Percentiles rank a stretch among this genome's conserved stretches.
Evolutionary conservation across 1,139 yeast genomes (phyloP).

Genomic region (Magnusiomyces suaveolens): DNA sequence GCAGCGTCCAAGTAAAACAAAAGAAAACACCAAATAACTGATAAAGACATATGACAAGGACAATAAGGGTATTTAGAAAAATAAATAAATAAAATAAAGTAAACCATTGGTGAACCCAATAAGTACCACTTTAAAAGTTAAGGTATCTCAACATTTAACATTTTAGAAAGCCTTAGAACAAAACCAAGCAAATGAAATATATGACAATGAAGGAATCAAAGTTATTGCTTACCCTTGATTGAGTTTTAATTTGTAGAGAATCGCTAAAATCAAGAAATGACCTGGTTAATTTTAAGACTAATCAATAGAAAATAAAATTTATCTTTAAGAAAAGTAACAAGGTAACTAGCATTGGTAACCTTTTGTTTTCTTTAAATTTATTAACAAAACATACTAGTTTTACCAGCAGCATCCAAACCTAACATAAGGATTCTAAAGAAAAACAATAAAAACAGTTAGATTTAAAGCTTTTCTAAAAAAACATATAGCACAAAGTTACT

Average conservation of each 20-base stretch:
- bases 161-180: too few relatives aligned
- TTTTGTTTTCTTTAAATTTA: too few relatives aligned
- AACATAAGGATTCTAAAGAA: constrained; percentile 62
- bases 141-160: too few relatives aligned
- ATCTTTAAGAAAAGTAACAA: too few relatives aligned
- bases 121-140: too few relatives aligned
- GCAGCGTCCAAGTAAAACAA: neutral
- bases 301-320: neutral
- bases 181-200: neutral
- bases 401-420: constrained; percentile 89
- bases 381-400: constrained; percentile 47
- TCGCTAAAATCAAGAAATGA: constrained; percentile 30
- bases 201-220: neutral
- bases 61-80: neutral
- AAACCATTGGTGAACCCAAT: neutral
- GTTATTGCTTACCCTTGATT: constrained; percentile 43
- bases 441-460: neutral
- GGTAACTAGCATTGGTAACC: too few relatives aligned
- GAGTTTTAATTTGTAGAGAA: constrained; percentile 60
- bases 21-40: neutral
- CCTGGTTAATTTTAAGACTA: neutral
- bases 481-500: constrained; percentile 6
- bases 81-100: neutral
- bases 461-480: constrained; percentile 20
- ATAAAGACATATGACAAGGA: neutral